Base-by-base conservation (phyloP, 2,329 filamentous ascomycete species). In the Penicillium sp. region DNA sequence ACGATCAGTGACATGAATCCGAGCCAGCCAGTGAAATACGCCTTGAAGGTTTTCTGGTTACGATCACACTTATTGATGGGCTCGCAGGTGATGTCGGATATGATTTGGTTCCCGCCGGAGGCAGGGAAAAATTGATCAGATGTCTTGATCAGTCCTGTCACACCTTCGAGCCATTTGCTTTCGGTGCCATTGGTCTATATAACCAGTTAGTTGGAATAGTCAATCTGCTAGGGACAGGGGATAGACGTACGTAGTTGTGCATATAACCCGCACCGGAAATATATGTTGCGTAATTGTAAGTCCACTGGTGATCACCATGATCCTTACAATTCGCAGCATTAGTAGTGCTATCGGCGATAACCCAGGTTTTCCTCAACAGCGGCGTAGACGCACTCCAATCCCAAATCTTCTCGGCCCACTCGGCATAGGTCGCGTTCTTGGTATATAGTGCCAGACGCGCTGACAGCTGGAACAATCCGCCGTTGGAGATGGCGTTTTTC, bases 401-500 rank as follows among this genome's bases (percentile, higher is more conserved):
- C 76, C 82, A 90, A 0, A 82, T 81, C 65, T 81, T 82, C 25
- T 79, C 79, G 1, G 87, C 87, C 71, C 82, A 82, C 6, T 84
- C 77, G 4, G 82, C 81, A 66, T 90, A 90, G 0, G 86, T 88
- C 0, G 76, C 68, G 67, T 90, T 89, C 25, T 76, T 77, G 0
- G 87, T 89, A 48, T 73, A 75, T 51, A 86, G 83, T 33, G 87
- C 88, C 21, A 93, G 80, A 19, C 89, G 86, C 0, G 90, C 89
- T 4, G 87, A 87, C 13, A 94, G 81, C 68, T 91, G 88, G 73
- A 94, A 91, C 70, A 93, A 86, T 19, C 86, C 87, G 41, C 89
- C 89, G 73, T 93, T 93, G 62, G 86, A 86, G 65, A 92, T 85
- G 21, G 86, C 83, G 76, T 93, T 92, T 75, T 91, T 93, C 82